These are phyloP conservation scores for Linnemannia schmuckeri DNA, from an alignment of 192 early-diverging fungal genomes.

Conservation along the genomic window DNA sequence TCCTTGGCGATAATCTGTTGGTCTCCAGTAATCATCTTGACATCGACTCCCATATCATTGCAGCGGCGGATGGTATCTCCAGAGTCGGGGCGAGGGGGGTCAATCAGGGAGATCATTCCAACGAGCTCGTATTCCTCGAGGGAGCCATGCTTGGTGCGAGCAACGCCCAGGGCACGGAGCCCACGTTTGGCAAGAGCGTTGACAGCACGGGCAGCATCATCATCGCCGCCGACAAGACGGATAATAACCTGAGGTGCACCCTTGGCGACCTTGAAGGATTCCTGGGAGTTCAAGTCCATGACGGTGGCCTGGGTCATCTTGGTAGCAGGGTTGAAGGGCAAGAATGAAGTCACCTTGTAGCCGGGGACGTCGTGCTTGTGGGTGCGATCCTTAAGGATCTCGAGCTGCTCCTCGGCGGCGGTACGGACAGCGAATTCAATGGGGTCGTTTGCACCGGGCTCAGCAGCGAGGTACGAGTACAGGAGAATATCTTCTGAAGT, in stretches of 20 bases:
- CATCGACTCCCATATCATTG: constrained; percentile 86
- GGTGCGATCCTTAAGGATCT: constrained; percentile 69
- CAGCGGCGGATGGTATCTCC: constrained; percentile 89
- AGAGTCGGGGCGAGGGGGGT: constrained; percentile 93
- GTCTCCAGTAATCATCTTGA: constrained; percentile 99
- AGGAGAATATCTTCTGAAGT: constrained; percentile 86
- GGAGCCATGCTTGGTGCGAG: constrained; percentile 77
- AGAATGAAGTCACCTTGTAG: constrained; percentile 91
- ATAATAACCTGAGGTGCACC: constrained; percentile 96
- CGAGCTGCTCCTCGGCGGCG: constrained; percentile 83
- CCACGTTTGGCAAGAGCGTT: constrained; percentile 87
- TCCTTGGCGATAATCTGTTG: constrained; percentile 96
- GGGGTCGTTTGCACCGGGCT: constrained; percentile 92
- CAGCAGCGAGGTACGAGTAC: constrained; percentile 86
- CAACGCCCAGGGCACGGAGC: constrained; percentile 91
- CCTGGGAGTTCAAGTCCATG: constrained; percentile 79
- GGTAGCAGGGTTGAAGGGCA: constrained; percentile 93
- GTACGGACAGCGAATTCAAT: constrained; percentile 92
- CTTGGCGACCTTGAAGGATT: constrained; percentile 91
- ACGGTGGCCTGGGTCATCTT: constrained; percentile 96
- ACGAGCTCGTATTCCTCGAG: constrained; percentile 84
- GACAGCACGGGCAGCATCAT: constrained; percentile 85
- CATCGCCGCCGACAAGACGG: constrained; percentile 83
- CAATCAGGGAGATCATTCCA: constrained; percentile 93
- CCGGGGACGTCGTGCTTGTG: constrained; percentile 81